Evolutionary conservation across 352 stramenopile species (phyloP).

Genomic region (Globisporangium uncinulatum): DNA sequence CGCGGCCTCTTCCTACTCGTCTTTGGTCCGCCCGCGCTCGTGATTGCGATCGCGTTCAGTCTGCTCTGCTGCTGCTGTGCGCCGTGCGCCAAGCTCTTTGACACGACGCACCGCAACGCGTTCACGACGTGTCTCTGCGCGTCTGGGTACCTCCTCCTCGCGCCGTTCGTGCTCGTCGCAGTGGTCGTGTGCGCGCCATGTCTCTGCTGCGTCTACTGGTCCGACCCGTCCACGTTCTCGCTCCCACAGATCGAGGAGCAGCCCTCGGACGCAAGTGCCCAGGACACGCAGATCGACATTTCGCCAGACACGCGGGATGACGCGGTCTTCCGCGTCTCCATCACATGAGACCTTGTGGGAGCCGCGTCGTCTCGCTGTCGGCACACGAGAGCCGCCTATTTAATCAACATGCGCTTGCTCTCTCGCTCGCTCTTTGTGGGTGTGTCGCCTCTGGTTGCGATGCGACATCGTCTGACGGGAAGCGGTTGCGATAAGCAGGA

Average conservation of each 20-base stretch:
- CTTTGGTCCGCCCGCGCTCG: conserved; percentile 55
- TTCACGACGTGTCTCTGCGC: conserved; percentile 67
- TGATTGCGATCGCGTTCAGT: conserved; percentile 47
- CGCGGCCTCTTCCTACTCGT: conserved; percentile 57
- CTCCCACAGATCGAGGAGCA: neutral
- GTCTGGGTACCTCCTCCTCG: conserved; percentile 46
- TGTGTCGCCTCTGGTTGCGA: no score
- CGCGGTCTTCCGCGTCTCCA: conserved; percentile 10
- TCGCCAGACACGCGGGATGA: conserved; percentile 13
- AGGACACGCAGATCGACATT: conserved; percentile 10
- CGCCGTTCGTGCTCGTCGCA: conserved; percentile 28
- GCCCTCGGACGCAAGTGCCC: conserved; percentile 7
- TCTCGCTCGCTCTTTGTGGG: no score
- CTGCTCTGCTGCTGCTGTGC: conserved; percentile 62
- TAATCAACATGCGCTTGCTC: no score
- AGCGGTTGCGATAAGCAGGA: no score
- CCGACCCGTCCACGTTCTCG: conserved; percentile 8
- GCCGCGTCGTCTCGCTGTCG: no score
- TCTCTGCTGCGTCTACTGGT: conserved; percentile 14
- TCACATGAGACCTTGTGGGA: no score
- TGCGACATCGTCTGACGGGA: no score
- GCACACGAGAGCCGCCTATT: no score
- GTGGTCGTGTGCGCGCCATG: conserved; percentile 17
- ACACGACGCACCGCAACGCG: conserved; percentile 40
- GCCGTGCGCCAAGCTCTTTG: conserved; percentile 39